Base-by-base conservation (phyloP, 2,329 filamentous ascomycete genomes). In the Calonectria fujianensis region DNA sequence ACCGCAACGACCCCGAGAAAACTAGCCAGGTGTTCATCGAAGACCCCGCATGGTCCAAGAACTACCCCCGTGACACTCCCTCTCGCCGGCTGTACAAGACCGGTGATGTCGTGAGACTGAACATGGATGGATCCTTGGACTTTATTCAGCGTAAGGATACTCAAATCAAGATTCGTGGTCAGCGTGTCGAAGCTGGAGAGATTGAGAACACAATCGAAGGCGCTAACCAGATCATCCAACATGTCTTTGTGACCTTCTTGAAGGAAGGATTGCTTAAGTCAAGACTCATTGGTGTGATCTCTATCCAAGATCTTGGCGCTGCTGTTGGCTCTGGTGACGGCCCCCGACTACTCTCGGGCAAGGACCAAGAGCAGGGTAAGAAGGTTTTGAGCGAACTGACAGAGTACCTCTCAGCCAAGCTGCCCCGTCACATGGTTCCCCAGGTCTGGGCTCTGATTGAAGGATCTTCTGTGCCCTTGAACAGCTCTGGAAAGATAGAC, bases 1-100 rank as follows among this genome's bases (percentile, higher is more conserved):
- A 91, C 73, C 82, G 89, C 31, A 87, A 89, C 65, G 81, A 84
- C 6, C 68, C 80, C 3, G 72, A 80, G 9, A 78, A 75, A 65
- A 85, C 88, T 83, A 59, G 80, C 69, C n/a, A 78, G 9, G 78
- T 79, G 0, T 84, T 84, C 13, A 80, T 84, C 18, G 50, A 68
- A 4, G 70, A 78, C 24, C 79, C 77, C 4, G 8, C 7, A 2
- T 80, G 79, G 79, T 73, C 78, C 24, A 16, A 0, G 14, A 37
- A 57, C 7, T 77, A 78, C 5, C 20, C 57, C 2, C n/a, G 20
- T 0, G 37, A 41, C 2, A 16, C 0, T 0, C 39, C 64, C 0
- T 14, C 31, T 0, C 66, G 78, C 6, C 61, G 79, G 0, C 73
- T 80, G 74, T 80, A 80, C 29, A 79, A 79, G 50, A 80, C 79